Evolutionary conservation across 352 stramenopile species (phyloP).

Genomic region (Phytopythium boreale): DNA sequence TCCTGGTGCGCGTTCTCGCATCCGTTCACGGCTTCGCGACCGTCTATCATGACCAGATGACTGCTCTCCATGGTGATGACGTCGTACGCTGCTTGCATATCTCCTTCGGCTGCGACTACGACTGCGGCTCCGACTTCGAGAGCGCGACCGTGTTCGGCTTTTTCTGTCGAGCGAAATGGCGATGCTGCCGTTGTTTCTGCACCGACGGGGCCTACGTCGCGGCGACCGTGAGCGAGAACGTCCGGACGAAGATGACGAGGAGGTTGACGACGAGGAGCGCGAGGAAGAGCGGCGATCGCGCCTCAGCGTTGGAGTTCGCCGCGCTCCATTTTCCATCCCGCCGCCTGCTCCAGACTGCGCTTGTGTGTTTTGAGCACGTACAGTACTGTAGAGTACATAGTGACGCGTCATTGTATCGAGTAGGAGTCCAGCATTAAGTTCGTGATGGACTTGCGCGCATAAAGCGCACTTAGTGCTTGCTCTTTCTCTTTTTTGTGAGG

Average conservation of each 20-base stretch:
- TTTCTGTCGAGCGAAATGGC: not conserved
- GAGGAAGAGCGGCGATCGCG: not conserved
- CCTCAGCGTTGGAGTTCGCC: not conserved
- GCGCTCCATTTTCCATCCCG: not conserved
- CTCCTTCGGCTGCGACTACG: slow-evolving; percentile 8
- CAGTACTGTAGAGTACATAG: too few species aligned
- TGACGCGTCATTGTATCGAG: not conserved
- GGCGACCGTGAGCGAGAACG: not conserved
- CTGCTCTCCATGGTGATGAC: slow-evolving; percentile 7
- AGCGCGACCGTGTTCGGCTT: slow-evolving; percentile 5
- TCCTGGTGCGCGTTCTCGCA: too few species aligned
- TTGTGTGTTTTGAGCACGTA: too few species aligned
- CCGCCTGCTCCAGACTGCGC: too few species aligned
- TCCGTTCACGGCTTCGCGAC: not conserved
- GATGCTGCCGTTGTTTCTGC: not conserved
- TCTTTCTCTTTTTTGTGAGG: not conserved
- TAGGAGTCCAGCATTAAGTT: too few species aligned
- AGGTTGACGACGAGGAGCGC: not conserved
- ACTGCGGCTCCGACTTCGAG: slow-evolving; percentile 13
- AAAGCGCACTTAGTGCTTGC: not conserved
- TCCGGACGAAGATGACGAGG: not conserved
- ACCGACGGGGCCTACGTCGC: not conserved
- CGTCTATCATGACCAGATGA: not conserved
- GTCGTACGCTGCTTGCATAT: slow-evolving; percentile 4
- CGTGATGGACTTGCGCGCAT: too few species aligned